Evolutionary conservation across 495 filamentous ascomycete species (phyloP).

Genomic region (Penicillium daleae): DNA sequence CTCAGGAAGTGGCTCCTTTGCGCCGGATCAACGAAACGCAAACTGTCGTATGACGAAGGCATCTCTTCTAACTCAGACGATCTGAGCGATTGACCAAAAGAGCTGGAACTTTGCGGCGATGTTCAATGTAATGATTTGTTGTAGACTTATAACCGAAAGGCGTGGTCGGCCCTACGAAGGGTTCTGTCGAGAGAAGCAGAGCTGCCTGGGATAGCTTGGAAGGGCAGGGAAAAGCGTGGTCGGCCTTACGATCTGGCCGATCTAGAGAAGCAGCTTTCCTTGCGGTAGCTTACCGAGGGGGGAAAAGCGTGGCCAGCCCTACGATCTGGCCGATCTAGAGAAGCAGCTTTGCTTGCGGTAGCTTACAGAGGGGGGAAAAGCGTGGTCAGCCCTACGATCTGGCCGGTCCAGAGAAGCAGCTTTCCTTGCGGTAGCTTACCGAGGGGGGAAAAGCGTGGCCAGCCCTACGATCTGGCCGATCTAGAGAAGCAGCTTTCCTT

Average conservation of each 20-base stretch:
- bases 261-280: too few species aligned
- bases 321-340: too few species aligned
- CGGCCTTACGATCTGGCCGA: too few species aligned
- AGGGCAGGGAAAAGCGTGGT: too few species aligned
- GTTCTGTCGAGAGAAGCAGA: too few species aligned
- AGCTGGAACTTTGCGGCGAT: neutral
- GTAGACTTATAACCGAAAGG: too few species aligned
- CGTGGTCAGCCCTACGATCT: neutral
- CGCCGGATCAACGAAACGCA: neutral
- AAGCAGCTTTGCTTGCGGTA: neutral
- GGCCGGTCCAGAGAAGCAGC: neutral
- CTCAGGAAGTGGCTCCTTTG: conserved; percentile 1
- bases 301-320: too few species aligned
- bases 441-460: neutral
- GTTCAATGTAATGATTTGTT: too few species aligned
- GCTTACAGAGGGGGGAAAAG: neutral
- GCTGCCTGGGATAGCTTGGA: too few species aligned
- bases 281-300: too few species aligned
- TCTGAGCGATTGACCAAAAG: conserved; percentile 2
- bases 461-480: neutral
- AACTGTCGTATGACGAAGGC: conserved; percentile 1
- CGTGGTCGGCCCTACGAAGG: too few species aligned
- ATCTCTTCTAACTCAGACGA: neutral
- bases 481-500: neutral
- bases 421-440: neutral